Percentiles rank a stretch among this genome's conserved stretches.
Evolutionary conservation across 106 monocot species (phyloP).

Genomic region (Amphibolis antarctica): DNA sequence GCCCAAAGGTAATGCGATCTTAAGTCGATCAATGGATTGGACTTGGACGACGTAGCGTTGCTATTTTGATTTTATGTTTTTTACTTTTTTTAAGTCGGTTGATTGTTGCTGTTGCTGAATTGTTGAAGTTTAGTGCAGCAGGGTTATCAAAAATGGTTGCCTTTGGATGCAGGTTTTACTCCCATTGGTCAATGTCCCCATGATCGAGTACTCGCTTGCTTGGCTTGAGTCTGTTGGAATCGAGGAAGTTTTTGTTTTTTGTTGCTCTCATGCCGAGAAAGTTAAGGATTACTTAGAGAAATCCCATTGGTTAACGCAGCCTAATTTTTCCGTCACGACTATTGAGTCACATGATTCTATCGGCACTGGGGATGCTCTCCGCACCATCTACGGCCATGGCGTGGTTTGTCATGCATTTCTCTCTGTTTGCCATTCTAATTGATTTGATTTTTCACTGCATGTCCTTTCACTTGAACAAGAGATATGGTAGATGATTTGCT

Average conservation of each 20-base stretch:
- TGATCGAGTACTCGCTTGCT: conserved; percentile 82
- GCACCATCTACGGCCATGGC: conserved; percentile 50
- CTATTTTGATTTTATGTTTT: no score
- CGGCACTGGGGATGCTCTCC: conserved; percentile 86
- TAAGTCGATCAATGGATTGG: not conserved
- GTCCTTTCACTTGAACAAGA: no score
- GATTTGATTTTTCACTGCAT: no score
- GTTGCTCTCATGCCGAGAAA: conserved; percentile 82
- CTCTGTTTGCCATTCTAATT: not conserved
- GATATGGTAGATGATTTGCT: no score
- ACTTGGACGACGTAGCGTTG: not conserved
- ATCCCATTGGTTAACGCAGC: conserved; percentile 53
- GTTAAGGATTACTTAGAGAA: conserved; percentile 70
- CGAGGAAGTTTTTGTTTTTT: conserved; percentile 90
- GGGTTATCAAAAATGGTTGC: not conserved
- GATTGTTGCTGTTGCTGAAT: not conserved
- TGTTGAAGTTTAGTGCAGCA: not conserved
- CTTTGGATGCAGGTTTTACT: conserved; percentile 45
- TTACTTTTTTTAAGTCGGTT: no score
- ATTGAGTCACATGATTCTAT: conserved; percentile 75
- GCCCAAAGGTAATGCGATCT: conserved; percentile 52
- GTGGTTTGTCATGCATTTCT: conserved; percentile 32
- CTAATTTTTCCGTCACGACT: conserved; percentile 38
- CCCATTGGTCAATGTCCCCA: conserved; percentile 78
- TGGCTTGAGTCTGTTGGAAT: conserved; percentile 96